These are phyloP conservation scores for Aureobasidium sp. DNA, from an alignment of 2,329 filamentous ascomycete genomes.

Conservation along the genomic window DNA sequence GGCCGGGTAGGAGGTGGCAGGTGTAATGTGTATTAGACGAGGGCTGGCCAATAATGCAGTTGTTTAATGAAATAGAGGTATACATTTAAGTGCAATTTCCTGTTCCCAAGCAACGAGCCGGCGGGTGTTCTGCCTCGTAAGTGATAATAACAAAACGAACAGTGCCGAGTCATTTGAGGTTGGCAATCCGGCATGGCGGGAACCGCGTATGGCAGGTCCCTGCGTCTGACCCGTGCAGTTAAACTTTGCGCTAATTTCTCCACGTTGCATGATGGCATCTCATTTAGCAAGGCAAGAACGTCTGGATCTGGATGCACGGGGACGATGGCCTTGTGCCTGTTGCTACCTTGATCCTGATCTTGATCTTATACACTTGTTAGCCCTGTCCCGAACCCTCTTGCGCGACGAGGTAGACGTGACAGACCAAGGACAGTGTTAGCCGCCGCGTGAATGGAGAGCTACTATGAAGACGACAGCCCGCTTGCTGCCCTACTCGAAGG, in stretches of 20 bases:
- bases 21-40: not conserved
- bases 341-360: not conserved
- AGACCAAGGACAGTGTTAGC: not conserved
- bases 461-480: slow-evolving; percentile 79
- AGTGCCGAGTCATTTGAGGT: not conserved
- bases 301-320: not conserved
- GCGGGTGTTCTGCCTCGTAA: not conserved
- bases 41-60: not conserved
- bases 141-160: not conserved
- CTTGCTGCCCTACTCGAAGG: slow-evolving; percentile 86
- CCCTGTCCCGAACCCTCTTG: not conserved
- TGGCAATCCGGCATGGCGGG: not conserved
- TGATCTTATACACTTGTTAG: not conserved
- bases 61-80: slow-evolving; percentile 1
- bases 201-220: not conserved
- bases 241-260: not conserved
- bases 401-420: not conserved
- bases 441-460: slow-evolving; percentile 62
- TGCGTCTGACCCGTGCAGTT: not conserved
- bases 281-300: not conserved
- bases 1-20: not conserved
- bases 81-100: not conserved
- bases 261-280: slow-evolving; percentile 7
- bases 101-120: slow-evolving; percentile 6
- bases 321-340: slow-evolving; percentile 1